Conservation (phyloP, 1,284 basidiomycete genomes). For the Ceratobasidium papillatum region DNA sequence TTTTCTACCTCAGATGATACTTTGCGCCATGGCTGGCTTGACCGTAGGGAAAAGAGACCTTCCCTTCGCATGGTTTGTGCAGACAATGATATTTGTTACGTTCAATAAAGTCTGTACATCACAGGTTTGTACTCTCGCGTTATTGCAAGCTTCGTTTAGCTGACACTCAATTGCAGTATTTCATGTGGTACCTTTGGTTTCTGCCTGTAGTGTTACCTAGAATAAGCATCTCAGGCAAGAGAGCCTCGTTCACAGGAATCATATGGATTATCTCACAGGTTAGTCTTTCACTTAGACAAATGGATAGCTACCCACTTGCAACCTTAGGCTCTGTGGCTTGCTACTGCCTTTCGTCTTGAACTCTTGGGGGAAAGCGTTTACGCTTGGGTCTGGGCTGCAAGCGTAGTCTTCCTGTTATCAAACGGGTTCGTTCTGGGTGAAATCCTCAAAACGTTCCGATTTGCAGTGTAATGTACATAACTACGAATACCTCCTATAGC, state of each 20-base stretch:
- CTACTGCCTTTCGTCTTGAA: constrained; percentile 87
- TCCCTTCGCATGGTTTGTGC: constrained; percentile 87
- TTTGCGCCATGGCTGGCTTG: constrained; percentile 50
- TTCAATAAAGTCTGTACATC: constrained; percentile 99
- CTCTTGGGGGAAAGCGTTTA: constrained; percentile 81
- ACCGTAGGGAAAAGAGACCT: constrained; percentile 59
- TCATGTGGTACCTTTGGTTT: constrained; percentile 95
- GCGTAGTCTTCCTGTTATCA: constrained; percentile 75
- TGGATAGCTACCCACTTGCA: background rate
- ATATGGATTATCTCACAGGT: constrained; percentile 80
- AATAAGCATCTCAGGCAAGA: constrained; percentile 61
- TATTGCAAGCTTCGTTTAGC: background rate
- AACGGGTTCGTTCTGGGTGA: constrained; percentile 79
- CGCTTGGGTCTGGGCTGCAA: constrained; percentile 76
- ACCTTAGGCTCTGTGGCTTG: constrained; percentile 79
- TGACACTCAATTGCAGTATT: constrained; percentile 71
- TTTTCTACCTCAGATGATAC: constrained; percentile 56
- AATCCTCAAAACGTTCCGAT: constrained; percentile 58
- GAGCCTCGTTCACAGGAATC: constrained; percentile 57
- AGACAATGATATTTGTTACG: constrained; percentile 89
- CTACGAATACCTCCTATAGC: constrained; percentile 51
- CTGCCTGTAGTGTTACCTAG: constrained; percentile 82
- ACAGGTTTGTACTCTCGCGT: constrained; percentile 65
- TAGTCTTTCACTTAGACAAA: constrained; percentile 18
- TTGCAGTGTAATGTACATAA: background rate